Evolutionary conservation across 805 yeast genomes (phyloP), one percentile per base, ranked within the genome.

Genomic region (Barnettozyma wickerhamii): DNA sequence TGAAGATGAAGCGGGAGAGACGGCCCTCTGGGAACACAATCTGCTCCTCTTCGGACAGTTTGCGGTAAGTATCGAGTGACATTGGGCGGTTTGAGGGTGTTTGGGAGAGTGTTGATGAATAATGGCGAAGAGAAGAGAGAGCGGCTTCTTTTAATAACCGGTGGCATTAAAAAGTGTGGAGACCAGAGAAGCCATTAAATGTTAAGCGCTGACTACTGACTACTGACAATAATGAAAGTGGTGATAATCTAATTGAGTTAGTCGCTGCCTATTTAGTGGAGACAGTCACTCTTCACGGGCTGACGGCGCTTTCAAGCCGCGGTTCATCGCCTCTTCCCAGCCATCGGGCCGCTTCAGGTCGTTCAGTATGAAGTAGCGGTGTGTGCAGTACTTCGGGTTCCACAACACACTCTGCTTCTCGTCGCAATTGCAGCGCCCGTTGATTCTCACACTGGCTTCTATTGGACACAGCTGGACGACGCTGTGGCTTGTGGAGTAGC

Each of bases 381-480:
- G 66, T 24, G 84, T 75, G 66, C 95, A 84, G 10, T 85, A 79
- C 61, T 80, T 83, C 15, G 74, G 78, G 53, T 72, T 74, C 81
- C 84, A 84, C 15, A 90, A 79, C 66, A 84, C 81, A 64, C 83
- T 93, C 6, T 75, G 68, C 9, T 65, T 59, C 33, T 88, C 84
- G 50, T 81, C 69, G 65, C 96, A 89, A 37, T 75, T 72, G 71
- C 97, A 90, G 43, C 73, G 75, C 53, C 77, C 73, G 32, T 69
- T 65, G 33, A 60, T 41, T 59, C 89, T 77, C 17, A 76, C 69
- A 17, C 62, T 63, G 39, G 71, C 70, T 51, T 82, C 81, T 42
- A 81, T 68, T 4, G 96, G 96, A 71, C 91, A 84, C 62, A 72
- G 71, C 69, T 58, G 93, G 93, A 43, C 72, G 79, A 59, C 80